These are phyloP conservation scores for Globisporangium abappressorium DNA, from an alignment of 352 stramenopile genomes.

Conservation along the genomic window DNA sequence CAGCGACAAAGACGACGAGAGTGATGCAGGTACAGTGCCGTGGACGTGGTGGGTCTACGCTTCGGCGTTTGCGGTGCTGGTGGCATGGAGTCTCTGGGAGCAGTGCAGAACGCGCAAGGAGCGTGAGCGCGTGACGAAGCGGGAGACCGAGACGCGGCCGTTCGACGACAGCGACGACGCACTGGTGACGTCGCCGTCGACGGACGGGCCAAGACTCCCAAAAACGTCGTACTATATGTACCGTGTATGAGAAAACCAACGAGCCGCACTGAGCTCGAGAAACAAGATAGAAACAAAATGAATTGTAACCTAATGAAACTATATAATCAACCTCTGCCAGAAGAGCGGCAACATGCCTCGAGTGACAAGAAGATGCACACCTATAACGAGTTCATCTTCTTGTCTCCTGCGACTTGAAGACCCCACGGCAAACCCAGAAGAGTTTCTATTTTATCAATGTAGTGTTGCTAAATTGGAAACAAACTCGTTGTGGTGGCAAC, in stretches of 20 bases:
- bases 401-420: too few relatives aligned
- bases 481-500: too few relatives aligned
- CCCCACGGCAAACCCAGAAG: too few relatives aligned
- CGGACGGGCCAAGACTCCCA: background rate
- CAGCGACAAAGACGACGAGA: background rate
- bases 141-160: background rate
- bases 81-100: conserved; percentile 21
- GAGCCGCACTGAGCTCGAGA: background rate
- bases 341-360: background rate
- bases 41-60: conserved; percentile 25
- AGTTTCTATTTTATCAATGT: too few relatives aligned
- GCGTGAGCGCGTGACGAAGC: background rate
- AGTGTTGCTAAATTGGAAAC: too few relatives aligned
- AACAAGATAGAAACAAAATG: background rate
- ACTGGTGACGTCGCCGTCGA: background rate
- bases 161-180: conserved; percentile 3
- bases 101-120: conserved; percentile 14
- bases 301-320: background rate
- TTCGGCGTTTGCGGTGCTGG: conserved; percentile 16
- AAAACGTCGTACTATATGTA: conserved; percentile 2
- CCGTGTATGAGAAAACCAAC: background rate
- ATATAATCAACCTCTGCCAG: background rate
- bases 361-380: too few relatives aligned
- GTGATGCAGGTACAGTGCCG: conserved; percentile 1
- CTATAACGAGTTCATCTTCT: too few relatives aligned